phyloP scores from a whole-genome alignment of 2,329 filamentous ascomycete species.

The Paracoccidioides lutzii region DNA sequence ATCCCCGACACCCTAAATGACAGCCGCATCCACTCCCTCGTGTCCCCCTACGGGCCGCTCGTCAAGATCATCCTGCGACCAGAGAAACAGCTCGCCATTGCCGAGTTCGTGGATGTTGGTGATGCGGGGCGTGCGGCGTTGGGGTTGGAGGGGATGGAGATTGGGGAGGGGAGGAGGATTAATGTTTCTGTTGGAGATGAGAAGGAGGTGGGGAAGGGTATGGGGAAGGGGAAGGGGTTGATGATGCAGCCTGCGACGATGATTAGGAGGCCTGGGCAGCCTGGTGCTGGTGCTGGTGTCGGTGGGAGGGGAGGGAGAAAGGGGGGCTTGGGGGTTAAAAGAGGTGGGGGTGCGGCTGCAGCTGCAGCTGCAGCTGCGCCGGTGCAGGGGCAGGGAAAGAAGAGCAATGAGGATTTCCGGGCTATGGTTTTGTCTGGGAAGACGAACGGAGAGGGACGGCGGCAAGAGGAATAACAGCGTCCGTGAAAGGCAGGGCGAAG shows the following conservation, averaged over 20 bases:
- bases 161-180: slow-evolving; percentile 31
- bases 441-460: not conserved
- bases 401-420: slow-evolving; percentile 48
- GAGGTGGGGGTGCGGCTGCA: slow-evolving; percentile 17
- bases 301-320: slow-evolving; percentile 28
- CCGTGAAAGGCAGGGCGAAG: not conserved
- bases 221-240: not conserved
- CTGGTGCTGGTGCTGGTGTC: slow-evolving; percentile 3
- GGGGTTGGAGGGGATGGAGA: slow-evolving; percentile 35
- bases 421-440: slow-evolving; percentile 33
- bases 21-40: slow-evolving; percentile 60
- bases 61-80: slow-evolving; percentile 68
- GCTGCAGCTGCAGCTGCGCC: slow-evolving; percentile 9
- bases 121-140: slow-evolving; percentile 51
- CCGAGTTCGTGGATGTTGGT: slow-evolving; percentile 63
- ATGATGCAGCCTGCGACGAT: slow-evolving; percentile 22
- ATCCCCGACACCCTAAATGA: slow-evolving; percentile 89
- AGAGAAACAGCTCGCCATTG: slow-evolving; percentile 68
- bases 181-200: slow-evolving; percentile 29
- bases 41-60: slow-evolving; percentile 57
- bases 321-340: slow-evolving; percentile 39
- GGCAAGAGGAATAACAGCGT: not conserved
- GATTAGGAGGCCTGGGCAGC: slow-evolving; percentile 35
- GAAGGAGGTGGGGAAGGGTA: slow-evolving; percentile 13
- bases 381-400: slow-evolving; percentile 20